Base-by-base conservation (phyloP, 371 early-diverging fungal genomes). In the Coelomomyces lativittatus region DNA sequence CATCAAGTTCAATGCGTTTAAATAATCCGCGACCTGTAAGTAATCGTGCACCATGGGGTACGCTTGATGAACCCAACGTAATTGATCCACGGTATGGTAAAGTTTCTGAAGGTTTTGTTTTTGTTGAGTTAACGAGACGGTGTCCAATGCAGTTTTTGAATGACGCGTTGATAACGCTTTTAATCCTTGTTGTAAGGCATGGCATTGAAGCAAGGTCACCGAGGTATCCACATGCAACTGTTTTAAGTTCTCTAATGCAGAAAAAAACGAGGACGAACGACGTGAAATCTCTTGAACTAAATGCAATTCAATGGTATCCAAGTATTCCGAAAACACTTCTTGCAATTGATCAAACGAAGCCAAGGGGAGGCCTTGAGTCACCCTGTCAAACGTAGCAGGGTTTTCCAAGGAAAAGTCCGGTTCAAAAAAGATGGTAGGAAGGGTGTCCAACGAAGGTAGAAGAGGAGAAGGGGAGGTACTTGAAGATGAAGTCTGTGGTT, bases 221-320 rank as follows among this genome's bases (percentile, higher is more conserved):
- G 81, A 59, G 0, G 91, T 91, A 49, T 92, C 87, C 3, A 76
- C 73, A 52, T 93, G 87, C 34, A 93, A 60, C 2, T 81, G 81
- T 56, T 90, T 85, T 24, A 93, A 66, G 51, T 87, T 89, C 10
- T 86, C 80, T 2, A 93, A 64, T 0, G 92, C 92, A 28, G 82
- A 81, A 56, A 93, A 93, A 53, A 93, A 93, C 0, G 90, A 83
- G 2, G 82, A 71, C 6, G 89, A 86, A 29, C 91, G 63, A 23
- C 78, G 74, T 28, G 88, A 84, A 29, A 93, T 90, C 56, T 93
- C 95, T 24, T 75, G 78, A 25, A 87, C 74, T 30, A 93, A 59
- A 51, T 90, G 88, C 0, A 81, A 81, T 56, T 93, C 93, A 6
- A 92, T 88, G 0, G 83, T 83, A 56, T 92, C 92, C 50, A 88